phyloP scores from a whole-genome alignment of 208 protist species.

The Trypanosoma congolense region DNA sequence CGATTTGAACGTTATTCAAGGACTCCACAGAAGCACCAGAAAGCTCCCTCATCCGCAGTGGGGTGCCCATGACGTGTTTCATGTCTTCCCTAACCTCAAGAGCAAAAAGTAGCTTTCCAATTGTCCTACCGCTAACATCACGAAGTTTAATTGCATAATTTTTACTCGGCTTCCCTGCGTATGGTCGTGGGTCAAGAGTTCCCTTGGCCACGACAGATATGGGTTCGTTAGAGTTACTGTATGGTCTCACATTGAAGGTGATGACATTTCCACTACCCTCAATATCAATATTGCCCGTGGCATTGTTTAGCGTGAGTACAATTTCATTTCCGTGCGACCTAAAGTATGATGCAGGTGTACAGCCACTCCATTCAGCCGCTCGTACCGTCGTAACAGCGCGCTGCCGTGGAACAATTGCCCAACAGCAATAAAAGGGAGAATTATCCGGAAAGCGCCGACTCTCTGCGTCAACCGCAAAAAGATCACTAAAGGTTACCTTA shows the following conservation, averaged over 20 bases:
- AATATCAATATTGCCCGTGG: conserved; percentile 23
- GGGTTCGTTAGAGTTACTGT: conserved; percentile 31
- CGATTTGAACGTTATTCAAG: background rate
- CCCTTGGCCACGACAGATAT: conserved; percentile 72
- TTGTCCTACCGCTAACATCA: conserved; percentile 48
- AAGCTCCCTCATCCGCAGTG: background rate
- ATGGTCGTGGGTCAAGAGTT: conserved; percentile 63
- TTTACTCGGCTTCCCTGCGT: conserved; percentile 59
- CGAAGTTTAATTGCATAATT: conserved; percentile 88
- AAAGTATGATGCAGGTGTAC: conserved; percentile 41
- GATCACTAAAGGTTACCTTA: conserved; percentile 47
- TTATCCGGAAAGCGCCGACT: conserved; percentile 59
- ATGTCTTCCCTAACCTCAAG: conserved; percentile 42
- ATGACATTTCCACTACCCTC: conserved; percentile 48
- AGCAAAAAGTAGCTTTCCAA: conserved; percentile 77
- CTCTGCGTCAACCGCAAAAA: conserved; percentile 51
- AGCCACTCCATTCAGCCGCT: conserved; percentile 16
- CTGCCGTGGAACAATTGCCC: conserved; percentile 41
- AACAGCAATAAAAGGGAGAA: conserved; percentile 55
- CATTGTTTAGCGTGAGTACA: conserved; percentile 46
- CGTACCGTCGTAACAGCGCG: conserved; percentile 10
- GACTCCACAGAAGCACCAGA: background rate
- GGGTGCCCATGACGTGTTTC: background rate
- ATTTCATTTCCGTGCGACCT: conserved; percentile 49
- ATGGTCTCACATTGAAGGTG: conserved; percentile 58